Evolutionary conservation across 768 basidiomycete genomes (phyloP).

Genomic region (Suillus discolor): DNA sequence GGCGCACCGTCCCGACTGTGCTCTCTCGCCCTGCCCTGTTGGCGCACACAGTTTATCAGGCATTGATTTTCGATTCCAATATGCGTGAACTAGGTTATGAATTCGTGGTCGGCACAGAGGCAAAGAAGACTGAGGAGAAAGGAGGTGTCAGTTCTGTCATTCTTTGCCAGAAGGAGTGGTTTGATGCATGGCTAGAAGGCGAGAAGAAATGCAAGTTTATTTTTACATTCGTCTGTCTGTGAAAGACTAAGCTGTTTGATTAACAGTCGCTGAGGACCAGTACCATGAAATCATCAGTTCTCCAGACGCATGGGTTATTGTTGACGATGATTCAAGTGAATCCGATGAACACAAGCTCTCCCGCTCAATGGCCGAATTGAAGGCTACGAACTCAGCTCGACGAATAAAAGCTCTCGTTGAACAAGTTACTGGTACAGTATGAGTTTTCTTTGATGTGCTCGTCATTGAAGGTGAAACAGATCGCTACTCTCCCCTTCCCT

Average conservation of each 20-base stretch:
- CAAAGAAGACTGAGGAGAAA: constrained; percentile 47
- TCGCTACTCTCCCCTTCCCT: constrained; percentile 88
- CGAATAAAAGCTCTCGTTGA: constrained; percentile 84
- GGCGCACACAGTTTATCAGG: constrained; percentile 95
- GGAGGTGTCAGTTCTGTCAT: constrained; percentile 82
- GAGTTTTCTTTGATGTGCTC: not conserved
- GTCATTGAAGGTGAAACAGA: constrained; percentile 46
- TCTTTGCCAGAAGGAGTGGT: constrained; percentile 86
- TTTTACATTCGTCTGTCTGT: not conserved
- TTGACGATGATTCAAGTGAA: constrained; percentile 60
- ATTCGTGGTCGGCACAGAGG: constrained; percentile 35
- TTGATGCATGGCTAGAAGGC: constrained; percentile 85
- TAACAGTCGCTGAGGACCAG: constrained; percentile 81
- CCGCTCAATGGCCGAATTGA: constrained; percentile 41
- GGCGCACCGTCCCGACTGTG: constrained; percentile 70
- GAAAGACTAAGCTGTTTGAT: not conserved
- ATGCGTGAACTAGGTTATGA: constrained; percentile 75
- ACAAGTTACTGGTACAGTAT: constrained; percentile 79
- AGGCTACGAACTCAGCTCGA: constrained; percentile 82
- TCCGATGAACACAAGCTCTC: constrained; percentile 30
- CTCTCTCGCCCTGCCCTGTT: constrained; percentile 80
- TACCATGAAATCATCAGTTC: constrained; percentile 83
- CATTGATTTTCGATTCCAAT: constrained; percentile 83
- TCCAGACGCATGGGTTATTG: constrained; percentile 84
- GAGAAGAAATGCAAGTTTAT: constrained; percentile 79